A percentile compares a stretch with the other conserved stretches of the same genome.
These are phyloP conservation scores for Carex kokanica DNA, from an alignment of 176 grass and related monocot genomes.

Conservation along the genomic window DNA sequence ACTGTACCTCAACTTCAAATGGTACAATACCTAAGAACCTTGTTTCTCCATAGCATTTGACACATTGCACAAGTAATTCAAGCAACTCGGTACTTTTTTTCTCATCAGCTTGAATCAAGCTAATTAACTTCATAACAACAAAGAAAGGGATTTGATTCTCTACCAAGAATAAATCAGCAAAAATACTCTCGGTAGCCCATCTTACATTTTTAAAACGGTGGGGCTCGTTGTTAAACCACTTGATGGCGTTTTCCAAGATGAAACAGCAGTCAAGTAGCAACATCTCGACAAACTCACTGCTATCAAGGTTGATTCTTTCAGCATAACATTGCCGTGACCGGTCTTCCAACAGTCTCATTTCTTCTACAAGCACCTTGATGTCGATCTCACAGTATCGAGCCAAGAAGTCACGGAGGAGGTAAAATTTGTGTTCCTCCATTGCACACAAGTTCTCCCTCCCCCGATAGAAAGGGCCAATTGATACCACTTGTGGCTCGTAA, in stretches of 20 bases:
- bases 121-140: conserved; percentile 10
- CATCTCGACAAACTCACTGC: conserved; percentile 6
- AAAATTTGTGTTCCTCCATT: conserved; percentile 17
- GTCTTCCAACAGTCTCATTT: conserved; percentile 5
- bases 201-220: not conserved
- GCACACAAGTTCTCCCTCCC: not conserved
- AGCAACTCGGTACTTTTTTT: not conserved
- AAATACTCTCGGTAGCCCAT: not conserved
- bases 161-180: conserved; percentile 7
- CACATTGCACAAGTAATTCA: not conserved
- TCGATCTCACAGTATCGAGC: not conserved
- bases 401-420: conserved; percentile 10
- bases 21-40: not conserved
- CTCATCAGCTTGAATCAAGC: not conserved
- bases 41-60: not conserved
- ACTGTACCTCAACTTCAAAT: not conserved
- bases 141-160: conserved; percentile 29
- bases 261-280: conserved; percentile 19
- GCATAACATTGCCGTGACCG: not conserved
- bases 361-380: not conserved
- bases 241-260: not conserved
- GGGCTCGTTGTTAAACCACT: conserved; percentile 7
- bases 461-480: conserved; percentile 16
- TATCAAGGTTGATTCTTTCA: not conserved
- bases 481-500: conserved; percentile 4